phyloP scores from a whole-genome alignment of 2,329 filamentous ascomycete species.

The Aspergillus sp. region DNA sequence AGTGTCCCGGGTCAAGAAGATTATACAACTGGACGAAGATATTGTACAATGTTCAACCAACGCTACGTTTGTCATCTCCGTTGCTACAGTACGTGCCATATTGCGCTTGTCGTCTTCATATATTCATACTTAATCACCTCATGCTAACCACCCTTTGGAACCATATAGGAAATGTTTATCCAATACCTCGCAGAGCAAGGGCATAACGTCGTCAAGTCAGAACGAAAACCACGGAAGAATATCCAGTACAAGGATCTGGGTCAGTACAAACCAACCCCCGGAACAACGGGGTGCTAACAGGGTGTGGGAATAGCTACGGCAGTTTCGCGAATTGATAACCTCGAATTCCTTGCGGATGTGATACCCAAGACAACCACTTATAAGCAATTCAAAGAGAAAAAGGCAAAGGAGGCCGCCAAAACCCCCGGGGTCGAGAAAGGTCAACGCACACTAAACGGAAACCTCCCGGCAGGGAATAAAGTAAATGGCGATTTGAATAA shows the following conservation, averaged over 20 bases:
- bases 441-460: slow-evolving; percentile 33
- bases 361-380: slow-evolving; percentile 81
- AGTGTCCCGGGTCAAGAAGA: slow-evolving; percentile 96
- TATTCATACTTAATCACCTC: not conserved
- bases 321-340: slow-evolving; percentile 81
- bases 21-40: slow-evolving; percentile 83
- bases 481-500: slow-evolving; percentile 18
- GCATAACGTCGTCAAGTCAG: slow-evolving; percentile 82
- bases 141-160: slow-evolving; percentile 7
- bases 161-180: slow-evolving; percentile 79
- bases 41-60: slow-evolving; percentile 85
- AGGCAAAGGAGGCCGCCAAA: slow-evolving; percentile 32
- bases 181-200: slow-evolving; percentile 83
- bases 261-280: slow-evolving; percentile 34
- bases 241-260: slow-evolving; percentile 94
- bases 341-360: slow-evolving; percentile 89
- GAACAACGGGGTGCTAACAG: slow-evolving; percentile 6
- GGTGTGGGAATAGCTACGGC: slow-evolving; percentile 60
- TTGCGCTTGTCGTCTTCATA: not conserved
- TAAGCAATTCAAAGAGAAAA: slow-evolving; percentile 69
- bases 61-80: slow-evolving; percentile 86
- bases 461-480: slow-evolving; percentile 10
- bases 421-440: slow-evolving; percentile 31
- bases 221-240: slow-evolving; percentile 86
- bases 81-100: slow-evolving; percentile 66